Conservation (phyloP, 2,329 filamentous ascomycete genomes). For the Botrytis squamosa region DNA sequence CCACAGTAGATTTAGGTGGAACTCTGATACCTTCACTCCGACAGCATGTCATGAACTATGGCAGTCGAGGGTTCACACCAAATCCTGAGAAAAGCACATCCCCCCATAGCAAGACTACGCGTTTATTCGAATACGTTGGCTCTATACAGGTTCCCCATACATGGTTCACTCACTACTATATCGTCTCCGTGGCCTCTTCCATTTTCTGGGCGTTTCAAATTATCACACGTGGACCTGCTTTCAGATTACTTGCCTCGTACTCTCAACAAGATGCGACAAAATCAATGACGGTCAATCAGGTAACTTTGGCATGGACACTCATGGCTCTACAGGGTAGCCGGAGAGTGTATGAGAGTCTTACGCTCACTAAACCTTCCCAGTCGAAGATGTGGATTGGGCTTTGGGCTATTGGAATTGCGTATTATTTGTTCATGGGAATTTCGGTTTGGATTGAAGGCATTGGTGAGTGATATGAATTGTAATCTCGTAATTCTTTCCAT, state of each 20-base stretch:
- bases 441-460: slow-evolving; percentile 83
- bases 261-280: slow-evolving; percentile 26
- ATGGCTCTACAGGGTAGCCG: slow-evolving; percentile 74
- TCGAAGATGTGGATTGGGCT: slow-evolving; percentile 84
- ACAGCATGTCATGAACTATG: slow-evolving; percentile 38
- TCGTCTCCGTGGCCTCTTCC: slow-evolving; percentile 66
- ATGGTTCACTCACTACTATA: slow-evolving; percentile 89
- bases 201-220: slow-evolving; percentile 73
- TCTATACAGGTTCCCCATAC: slow-evolving; percentile 67
- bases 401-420: slow-evolving; percentile 75
- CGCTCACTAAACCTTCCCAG: slow-evolving; percentile 59
- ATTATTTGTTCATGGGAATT: slow-evolving; percentile 72
- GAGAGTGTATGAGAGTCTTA: slow-evolving; percentile 72
- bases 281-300: slow-evolving; percentile 61
- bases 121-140: slow-evolving; percentile 28
- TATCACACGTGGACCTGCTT: slow-evolving; percentile 50
- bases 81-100: slow-evolving; percentile 7
- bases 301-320: slow-evolving; percentile 66
- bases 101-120: slow-evolving; percentile 7
- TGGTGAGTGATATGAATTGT: slow-evolving; percentile 48
- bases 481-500: not conserved
- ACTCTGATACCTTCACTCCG: slow-evolving; percentile 35
- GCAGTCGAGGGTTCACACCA: slow-evolving; percentile 31
- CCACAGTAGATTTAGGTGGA: slow-evolving; percentile 33
- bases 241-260: slow-evolving; percentile 49